phyloP scores from a whole-genome alignment of 106 monocot genomes.

The Dendrobium chrysotoxum region DNA sequence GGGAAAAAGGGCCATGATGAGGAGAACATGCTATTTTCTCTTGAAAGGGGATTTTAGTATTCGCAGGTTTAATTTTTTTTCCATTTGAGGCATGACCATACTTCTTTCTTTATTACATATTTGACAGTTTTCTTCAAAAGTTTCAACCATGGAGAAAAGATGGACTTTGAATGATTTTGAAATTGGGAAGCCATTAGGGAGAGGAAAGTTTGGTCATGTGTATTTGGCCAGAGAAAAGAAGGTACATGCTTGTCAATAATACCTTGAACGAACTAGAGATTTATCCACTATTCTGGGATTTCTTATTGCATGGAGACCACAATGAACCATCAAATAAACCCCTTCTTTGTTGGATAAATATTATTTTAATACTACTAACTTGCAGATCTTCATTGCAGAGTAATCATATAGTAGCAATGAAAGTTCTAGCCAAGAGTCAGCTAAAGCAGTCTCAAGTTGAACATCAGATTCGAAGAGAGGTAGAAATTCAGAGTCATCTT shows the following conservation, averaged over 20 bases:
- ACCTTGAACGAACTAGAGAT: background rate
- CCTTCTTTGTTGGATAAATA: background rate
- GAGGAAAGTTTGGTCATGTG: conserved; percentile 98
- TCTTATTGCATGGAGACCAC: background rate
- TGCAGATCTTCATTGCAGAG: conserved; percentile 38
- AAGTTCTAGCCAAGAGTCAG: conserved; percentile 97
- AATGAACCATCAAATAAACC: background rate
- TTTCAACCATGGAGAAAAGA: conserved; percentile 46
- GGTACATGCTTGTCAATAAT: conserved; percentile 25
- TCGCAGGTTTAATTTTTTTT: background rate
- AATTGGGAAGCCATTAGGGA: conserved; percentile 90
- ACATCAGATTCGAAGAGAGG: conserved; percentile 90
- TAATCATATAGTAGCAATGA: conserved; percentile 89
- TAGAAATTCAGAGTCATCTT: conserved; percentile 96
- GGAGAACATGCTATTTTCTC: too few relatives aligned
- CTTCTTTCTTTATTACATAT: background rate
- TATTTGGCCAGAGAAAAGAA: conserved; percentile 92
- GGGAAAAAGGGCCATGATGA: too few relatives aligned
- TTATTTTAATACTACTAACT: background rate
- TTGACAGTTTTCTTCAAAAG: conserved; percentile 33
- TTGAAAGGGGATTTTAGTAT: too few relatives aligned
- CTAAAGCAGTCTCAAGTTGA: conserved; percentile 96
- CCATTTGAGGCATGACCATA: background rate
- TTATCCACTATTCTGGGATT: background rate
- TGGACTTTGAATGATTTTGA: conserved; percentile 91